Evolutionary conservation across 2,329 filamentous ascomycete genomes (phyloP).

Genomic region (Aspergillus felis): DNA sequence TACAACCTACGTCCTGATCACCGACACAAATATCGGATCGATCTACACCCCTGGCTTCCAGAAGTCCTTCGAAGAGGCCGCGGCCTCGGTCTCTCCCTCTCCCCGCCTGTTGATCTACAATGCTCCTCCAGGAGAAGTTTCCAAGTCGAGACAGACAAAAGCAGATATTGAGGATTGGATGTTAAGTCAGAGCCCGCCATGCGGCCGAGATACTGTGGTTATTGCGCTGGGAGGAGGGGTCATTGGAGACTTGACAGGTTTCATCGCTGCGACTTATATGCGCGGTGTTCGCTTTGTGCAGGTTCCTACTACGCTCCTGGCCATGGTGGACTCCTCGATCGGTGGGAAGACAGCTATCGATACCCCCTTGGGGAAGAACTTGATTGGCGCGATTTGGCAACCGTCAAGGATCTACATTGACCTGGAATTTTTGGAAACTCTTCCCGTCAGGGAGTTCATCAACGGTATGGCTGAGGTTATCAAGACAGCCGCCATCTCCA

Average conservation of each 20-base stretch:
- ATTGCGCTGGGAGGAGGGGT: conserved; percentile 94
- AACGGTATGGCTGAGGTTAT: conserved; percentile 99
- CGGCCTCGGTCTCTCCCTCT: conserved; percentile 43
- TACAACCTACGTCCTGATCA: conserved; percentile 93
- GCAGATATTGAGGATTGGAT: conserved; percentile 98
- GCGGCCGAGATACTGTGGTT: conserved; percentile 90
- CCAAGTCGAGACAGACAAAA: conserved; percentile 90
- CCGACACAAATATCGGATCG: conserved; percentile 84
- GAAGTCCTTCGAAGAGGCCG: conserved; percentile 56
- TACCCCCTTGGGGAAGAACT: conserved; percentile 90
- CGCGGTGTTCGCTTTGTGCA: conserved; percentile 93
- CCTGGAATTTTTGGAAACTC: conserved; percentile 81
- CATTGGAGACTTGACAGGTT: conserved; percentile 97
- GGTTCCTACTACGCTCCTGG: conserved; percentile 87
- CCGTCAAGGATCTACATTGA: conserved; percentile 93
- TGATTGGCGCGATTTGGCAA: conserved; percentile 96
- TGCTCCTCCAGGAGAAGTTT: conserved; percentile 87
- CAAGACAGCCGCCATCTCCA: conserved; percentile 96
- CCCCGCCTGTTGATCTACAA: conserved; percentile 78
- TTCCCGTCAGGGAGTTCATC: conserved; percentile 88
- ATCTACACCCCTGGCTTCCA: conserved; percentile 78
- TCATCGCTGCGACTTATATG: conserved; percentile 98
- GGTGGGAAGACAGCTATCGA: conserved; percentile 98
- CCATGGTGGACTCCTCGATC: conserved; percentile 98
- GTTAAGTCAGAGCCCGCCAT: conserved; percentile 73